Conservation (phyloP, 169 alveolate species). For the Plasmodium gallinaceum region DNA sequence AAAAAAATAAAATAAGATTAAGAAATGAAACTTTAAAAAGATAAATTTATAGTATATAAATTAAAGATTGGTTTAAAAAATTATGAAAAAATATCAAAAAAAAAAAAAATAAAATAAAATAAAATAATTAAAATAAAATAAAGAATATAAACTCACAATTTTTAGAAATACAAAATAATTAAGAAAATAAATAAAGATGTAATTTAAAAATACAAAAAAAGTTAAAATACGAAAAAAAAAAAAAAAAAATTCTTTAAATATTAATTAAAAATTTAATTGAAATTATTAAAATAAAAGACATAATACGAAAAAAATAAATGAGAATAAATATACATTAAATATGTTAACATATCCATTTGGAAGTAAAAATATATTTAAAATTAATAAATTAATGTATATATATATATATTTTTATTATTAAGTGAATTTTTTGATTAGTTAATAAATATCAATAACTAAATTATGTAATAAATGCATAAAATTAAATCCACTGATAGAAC, state of each 20-base stretch:
- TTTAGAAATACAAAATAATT: too few species aligned
- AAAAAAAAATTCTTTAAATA: neutral
- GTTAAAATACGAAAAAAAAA: too few species aligned
- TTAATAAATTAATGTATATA: neutral
- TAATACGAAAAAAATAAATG: neutral
- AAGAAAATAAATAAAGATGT: too few species aligned
- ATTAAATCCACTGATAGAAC: slow-evolving; percentile 13
- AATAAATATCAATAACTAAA: slow-evolving; percentile 28
- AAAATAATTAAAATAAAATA: neutral
- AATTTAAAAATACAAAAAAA: too few species aligned
- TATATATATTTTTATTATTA: neutral
- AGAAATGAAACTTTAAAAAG: neutral
- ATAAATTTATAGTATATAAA: neutral
- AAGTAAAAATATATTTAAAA: neutral
- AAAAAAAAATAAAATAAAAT: neutral
- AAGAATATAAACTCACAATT: neutral
- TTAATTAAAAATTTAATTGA: slow-evolving; percentile 5
- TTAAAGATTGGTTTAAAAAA: neutral
- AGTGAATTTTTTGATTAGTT: neutral
- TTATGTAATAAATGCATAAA: slow-evolving; percentile 49
- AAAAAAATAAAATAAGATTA: too few species aligned
- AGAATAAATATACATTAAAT: neutral
- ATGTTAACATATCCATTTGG: neutral
- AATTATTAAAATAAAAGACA: neutral
- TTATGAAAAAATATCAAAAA: neutral